Evolutionary conservation across 805 yeast species (phyloP).

Genomic region (Candida golubevii): DNA sequence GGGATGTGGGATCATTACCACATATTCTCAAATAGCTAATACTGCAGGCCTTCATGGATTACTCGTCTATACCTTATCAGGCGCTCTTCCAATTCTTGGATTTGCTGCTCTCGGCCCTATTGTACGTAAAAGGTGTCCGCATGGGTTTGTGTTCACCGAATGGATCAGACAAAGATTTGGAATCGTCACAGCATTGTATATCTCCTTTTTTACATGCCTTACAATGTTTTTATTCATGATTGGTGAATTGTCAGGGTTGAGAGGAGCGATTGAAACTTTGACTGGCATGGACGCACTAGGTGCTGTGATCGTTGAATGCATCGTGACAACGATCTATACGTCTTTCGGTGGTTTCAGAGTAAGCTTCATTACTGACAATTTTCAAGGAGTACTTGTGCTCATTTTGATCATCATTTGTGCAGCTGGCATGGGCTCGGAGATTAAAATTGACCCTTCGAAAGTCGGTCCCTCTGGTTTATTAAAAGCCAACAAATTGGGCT

Average conservation of each 20-base stretch:
- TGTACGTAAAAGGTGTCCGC: conserved; percentile 73
- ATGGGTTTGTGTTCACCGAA: conserved; percentile 87
- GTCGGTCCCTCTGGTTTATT: conserved; percentile 65
- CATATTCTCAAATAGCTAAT: conserved; percentile 85
- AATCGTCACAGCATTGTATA: conserved; percentile 60
- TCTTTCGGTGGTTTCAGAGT: conserved; percentile 85
- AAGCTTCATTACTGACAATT: conserved; percentile 80
- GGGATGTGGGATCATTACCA: conserved; percentile 85
- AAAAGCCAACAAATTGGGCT: conserved; percentile 67
- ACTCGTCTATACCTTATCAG: conserved; percentile 71
- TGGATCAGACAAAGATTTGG: conserved; percentile 92
- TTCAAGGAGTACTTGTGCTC: conserved; percentile 75
- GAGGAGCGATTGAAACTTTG: conserved; percentile 69
- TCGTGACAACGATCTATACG: conserved; percentile 83
- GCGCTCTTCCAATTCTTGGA: conserved; percentile 80
- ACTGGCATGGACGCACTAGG: conserved; percentile 79
- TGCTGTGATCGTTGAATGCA: conserved; percentile 78
- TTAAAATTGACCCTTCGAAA: conserved; percentile 57
- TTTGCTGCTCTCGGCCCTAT: conserved; percentile 82
- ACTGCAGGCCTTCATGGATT: conserved; percentile 84
- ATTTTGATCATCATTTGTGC: conserved; percentile 64
- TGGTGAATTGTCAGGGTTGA: conserved; percentile 78
- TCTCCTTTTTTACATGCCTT: conserved; percentile 76
- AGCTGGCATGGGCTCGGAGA: conserved; percentile 72
- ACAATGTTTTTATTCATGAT: conserved; percentile 86